Conservation (phyloP, 208 protist genomes). For the Lotmaria passim region DNA sequence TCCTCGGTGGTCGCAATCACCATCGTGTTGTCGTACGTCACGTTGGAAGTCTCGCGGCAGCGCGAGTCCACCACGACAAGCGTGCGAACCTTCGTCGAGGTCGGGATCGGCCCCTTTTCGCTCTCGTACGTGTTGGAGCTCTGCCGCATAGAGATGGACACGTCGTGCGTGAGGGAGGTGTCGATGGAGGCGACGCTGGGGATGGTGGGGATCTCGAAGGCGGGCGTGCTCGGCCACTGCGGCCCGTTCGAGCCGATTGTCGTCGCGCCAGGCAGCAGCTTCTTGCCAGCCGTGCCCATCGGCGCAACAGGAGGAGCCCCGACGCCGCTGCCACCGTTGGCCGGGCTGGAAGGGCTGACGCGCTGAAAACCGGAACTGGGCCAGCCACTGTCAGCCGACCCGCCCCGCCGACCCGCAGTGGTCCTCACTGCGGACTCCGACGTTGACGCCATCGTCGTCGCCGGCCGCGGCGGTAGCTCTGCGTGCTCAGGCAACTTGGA, state of each 20-base stretch:
- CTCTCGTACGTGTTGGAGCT: conserved; percentile 20
- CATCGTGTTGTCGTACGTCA: conserved; percentile 67
- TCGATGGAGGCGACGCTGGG: conserved; percentile 26
- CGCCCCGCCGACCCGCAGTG: not conserved
- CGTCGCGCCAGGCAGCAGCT: conserved; percentile 21
- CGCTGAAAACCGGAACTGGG: conserved; percentile 13
- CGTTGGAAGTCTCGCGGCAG: conserved; percentile 67
- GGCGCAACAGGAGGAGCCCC: not conserved
- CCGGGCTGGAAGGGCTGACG: conserved; percentile 2
- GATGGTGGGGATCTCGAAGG: conserved; percentile 20
- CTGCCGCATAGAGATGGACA: conserved; percentile 25
- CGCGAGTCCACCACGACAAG: conserved; percentile 69
- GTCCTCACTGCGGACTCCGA: not conserved
- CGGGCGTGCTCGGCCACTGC: conserved; percentile 28
- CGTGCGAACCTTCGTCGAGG: conserved; percentile 70
- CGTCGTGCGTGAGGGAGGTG: conserved; percentile 30
- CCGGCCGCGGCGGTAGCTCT: not conserved
- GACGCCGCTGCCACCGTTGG: not conserved
- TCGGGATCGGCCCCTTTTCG: conserved; percentile 25
- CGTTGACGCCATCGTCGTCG: conserved; percentile 6
- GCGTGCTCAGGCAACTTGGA: not conserved
- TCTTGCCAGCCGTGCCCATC: not conserved
- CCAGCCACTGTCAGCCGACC: not conserved
- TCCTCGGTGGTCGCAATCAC: conserved; percentile 71
- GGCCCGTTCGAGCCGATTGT: conserved; percentile 24